Evolutionary conservation across 371 early-diverging fungal genomes (phyloP), one percentile per base, ranked within the genome.

Genomic region (Mucor velutinosus): DNA sequence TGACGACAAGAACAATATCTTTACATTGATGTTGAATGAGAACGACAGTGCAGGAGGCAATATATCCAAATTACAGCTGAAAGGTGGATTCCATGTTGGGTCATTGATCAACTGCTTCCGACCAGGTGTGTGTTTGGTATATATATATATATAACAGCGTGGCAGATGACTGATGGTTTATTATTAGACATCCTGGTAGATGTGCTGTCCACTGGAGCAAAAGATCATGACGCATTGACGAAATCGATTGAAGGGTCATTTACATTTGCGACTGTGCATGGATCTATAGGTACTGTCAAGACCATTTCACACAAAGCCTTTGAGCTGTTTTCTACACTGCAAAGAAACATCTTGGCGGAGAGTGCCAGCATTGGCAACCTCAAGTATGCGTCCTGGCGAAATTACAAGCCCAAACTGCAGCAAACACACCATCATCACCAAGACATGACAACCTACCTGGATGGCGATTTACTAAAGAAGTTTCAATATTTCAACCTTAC

Each of bases 381-480:
- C 12, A 76, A 76, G n/a, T 86, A 91, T 76, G 35, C 58, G 25
- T 79, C 80, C 12, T 96, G 92, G 91, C 82, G 95, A 23, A 72
- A 71, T 4, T 94, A 86, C 69, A 61, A 64, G n/a, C 67, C 72
- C 23, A 60, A 45, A 25, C 47, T 58, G 33, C 88, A 83, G 73
- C 66, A 0, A 60, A 73, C 21, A 3, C 23, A 47, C 0, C 49
- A 8, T 73, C 76, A 27, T 68, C 86, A 27, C 67, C 86, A 25
- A 76, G 78, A 47, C 84, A 87, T 5, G 90, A 92, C 51, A 23
- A 51, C 39, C 25, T 71, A 51, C 66, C 73, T 97, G 37, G 97
- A 98, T 71, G 98, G 98, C 3, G 97, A 97, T 75, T 67, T 97
- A 51, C 82, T 98, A 14, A 95, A 95, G 74, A 66, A 73, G 60